Conservation (phyloP, 371 early-diverging fungal species). For the Smittium culicis region DNA sequence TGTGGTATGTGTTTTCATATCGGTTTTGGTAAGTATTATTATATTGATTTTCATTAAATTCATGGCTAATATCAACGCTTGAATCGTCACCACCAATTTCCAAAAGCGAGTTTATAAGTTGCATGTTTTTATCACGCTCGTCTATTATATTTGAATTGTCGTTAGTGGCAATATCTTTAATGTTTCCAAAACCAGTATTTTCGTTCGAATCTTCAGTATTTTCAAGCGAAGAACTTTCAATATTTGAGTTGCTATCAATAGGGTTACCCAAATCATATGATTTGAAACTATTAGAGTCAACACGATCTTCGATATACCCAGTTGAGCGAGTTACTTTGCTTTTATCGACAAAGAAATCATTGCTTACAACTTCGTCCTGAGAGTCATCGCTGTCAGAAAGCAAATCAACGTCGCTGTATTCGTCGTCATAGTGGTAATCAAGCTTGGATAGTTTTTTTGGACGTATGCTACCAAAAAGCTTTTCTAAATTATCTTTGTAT, state of each 20-base stretch:
- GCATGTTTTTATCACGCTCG: background rate
- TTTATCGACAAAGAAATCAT: too few species aligned
- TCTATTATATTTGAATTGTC: background rate
- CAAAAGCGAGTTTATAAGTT: background rate
- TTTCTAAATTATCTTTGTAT: slow-evolving; percentile 46
- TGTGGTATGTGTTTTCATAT: background rate
- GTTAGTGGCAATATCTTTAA: background rate
- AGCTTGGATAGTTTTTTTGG: slow-evolving; percentile 34
- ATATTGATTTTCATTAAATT: too few species aligned
- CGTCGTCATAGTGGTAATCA: slow-evolving; percentile 34
- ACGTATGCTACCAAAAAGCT: slow-evolving; percentile 39
- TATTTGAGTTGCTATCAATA: too few species aligned
- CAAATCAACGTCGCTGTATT: slow-evolving; percentile 15
- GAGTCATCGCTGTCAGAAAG: background rate
- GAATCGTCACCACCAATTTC: background rate
- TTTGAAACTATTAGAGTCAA: too few species aligned
- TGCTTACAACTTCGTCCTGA: too few species aligned
- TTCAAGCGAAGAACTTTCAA: background rate
- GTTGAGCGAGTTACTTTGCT: too few species aligned
- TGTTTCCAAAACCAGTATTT: background rate
- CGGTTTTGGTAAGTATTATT: background rate
- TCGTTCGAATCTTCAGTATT: background rate
- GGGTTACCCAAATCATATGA: too few species aligned
- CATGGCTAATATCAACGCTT: too few species aligned
- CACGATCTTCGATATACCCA: too few species aligned